Evolutionary conservation across 805 yeast genomes (phyloP), one percentile per base, ranked within the genome.

Genomic region (Millerozyma miso): DNA sequence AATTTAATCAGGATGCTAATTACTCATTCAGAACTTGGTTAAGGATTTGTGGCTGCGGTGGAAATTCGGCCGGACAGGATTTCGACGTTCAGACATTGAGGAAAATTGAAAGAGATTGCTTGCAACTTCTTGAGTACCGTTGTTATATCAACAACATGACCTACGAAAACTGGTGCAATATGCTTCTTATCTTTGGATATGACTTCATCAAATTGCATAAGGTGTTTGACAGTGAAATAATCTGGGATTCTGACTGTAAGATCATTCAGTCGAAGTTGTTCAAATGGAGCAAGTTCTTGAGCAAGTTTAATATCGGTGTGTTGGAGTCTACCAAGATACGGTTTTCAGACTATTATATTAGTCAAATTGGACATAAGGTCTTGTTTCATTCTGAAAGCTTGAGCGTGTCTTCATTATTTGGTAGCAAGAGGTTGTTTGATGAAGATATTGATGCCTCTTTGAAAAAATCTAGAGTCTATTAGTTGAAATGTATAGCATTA

Each of bases 1-100:
- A 88, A 58, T 85, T 80, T 59, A 69, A 75, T 46, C 88, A 81
- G 56, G 96, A 88, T 62, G 76, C 79, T 39, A 83, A 82, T 56
- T 85, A 77, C 60, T 71, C 85, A 23, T 72, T 84, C 51, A 73
- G 71, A 47, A 77, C 85, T 4, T 88, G 96, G 96, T 69, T 83
- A 40, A 77, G 79, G 56, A 81, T 88, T 39, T 76, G 88, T 29
- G 93, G 95, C 0, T 55, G 68, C 51, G 55, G 59, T 33, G 35
- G 41, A 16, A 36, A 40, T 4, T 32, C 49, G 3, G 17, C 42
- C 1, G 39, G 32, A 26, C 19, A 33, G n/a, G 32, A 40, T 6
- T 70, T 85, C 33, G 55, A 77, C 17, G 54, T 75, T 3, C 49
- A 58, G 20, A 81, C 77, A 44, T 65, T 88, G 40, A 71, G 67